Evolutionary conservation across 345 rosid genomes (phyloP).

Genomic region (Camelina hispida): DNA sequence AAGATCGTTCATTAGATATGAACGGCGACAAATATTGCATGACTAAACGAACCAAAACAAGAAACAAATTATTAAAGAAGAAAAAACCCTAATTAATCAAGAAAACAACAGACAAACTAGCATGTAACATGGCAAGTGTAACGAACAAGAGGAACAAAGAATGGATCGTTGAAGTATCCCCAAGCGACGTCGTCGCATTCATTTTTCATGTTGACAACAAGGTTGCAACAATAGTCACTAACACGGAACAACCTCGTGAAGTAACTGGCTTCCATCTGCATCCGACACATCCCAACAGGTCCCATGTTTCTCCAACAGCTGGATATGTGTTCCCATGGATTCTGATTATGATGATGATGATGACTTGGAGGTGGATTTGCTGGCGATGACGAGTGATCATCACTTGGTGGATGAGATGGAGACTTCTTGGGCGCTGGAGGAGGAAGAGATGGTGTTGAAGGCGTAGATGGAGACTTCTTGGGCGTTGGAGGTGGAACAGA

Average conservation of each 20-base stretch:
- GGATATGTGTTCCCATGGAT: conserved; percentile 2
- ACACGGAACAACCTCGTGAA: conserved; percentile 22
- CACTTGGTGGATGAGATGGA: background rate
- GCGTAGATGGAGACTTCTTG: background rate
- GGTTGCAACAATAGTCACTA: conserved; percentile 29
- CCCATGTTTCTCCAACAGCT: conserved; percentile 31
- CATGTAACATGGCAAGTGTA: conserved; percentile 29
- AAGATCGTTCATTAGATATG: conserved; percentile 18
- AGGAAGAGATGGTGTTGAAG: background rate
- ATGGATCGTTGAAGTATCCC: conserved; percentile 41
- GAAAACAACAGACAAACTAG: background rate
- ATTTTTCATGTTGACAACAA: conserved; percentile 31
- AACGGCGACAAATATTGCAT: conserved; percentile 26
- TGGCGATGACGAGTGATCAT: conserved; percentile 1
- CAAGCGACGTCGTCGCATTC: conserved; percentile 36
- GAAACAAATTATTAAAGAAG: background rate
- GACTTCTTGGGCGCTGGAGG: no score
- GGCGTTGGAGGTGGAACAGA: conserved; percentile 14
- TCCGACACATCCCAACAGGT: conserved; percentile 10
- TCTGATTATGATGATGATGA: background rate
- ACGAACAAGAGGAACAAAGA: conserved; percentile 45
- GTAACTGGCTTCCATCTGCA: conserved; percentile 26
- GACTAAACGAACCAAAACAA: conserved; percentile 31
- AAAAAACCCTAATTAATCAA: background rate
- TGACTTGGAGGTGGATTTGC: conserved; percentile 22